Evolutionary conservation across 768 basidiomycete genomes (phyloP).

Genomic region (Amanita inopinata): DNA sequence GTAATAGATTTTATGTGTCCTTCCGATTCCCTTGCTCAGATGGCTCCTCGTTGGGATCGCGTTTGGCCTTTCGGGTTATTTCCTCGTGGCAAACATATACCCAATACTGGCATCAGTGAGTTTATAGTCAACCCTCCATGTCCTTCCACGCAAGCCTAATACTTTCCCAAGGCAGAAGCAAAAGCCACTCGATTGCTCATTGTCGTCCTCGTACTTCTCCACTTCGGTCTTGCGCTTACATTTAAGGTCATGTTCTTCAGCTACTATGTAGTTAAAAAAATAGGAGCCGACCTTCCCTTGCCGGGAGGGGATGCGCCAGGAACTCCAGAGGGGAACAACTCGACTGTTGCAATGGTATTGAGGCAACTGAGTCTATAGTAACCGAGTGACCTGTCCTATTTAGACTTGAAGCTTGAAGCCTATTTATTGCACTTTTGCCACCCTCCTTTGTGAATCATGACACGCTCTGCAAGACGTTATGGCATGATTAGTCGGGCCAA

Average conservation of each 20-base stretch:
- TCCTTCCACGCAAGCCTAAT: neutral
- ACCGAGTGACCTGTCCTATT: neutral
- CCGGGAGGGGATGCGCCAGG: conserved; percentile 29
- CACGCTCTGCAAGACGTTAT: no score
- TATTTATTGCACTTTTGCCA: no score
- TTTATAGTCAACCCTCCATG: conserved; percentile 11
- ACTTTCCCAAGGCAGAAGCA: conserved; percentile 58
- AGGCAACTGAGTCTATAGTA: neutral
- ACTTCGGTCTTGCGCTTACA: conserved; percentile 71
- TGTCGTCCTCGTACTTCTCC: conserved; percentile 62
- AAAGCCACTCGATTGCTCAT: conserved; percentile 81
- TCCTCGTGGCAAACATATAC: conserved; percentile 78
- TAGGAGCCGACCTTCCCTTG: conserved; percentile 30
- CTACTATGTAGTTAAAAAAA: conserved; percentile 38
- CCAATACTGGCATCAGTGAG: conserved; percentile 79
- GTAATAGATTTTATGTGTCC: conserved; percentile 69
- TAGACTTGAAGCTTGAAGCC: neutral
- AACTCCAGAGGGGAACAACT: neutral
- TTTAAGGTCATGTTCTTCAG: conserved; percentile 73
- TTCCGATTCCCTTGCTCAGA: conserved; percentile 72
- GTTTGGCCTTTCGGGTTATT: conserved; percentile 78
- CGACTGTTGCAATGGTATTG: neutral
- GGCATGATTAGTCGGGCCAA: no score
- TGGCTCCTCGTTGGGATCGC: conserved; percentile 72
- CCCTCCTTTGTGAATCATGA: no score